Conservation (phyloP, 2,329 filamentous ascomycete species). For the Apiospora sp. region DNA sequence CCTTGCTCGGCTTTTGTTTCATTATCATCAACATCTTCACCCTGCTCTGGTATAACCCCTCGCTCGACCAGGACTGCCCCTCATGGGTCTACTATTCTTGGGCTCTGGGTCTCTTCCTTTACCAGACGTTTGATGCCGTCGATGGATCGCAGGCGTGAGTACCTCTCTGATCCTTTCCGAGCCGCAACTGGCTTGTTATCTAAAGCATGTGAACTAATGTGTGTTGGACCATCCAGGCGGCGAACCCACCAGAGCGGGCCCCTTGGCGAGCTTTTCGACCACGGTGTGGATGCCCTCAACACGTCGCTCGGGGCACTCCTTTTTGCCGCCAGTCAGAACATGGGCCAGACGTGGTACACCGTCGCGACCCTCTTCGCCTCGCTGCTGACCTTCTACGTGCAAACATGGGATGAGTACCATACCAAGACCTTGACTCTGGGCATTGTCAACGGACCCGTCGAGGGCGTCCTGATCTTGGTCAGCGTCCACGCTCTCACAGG, state of each 20-base stretch:
- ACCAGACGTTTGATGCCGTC: constrained; percentile 98
- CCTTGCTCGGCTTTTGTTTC: constrained; percentile 88
- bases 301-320: constrained; percentile 92
- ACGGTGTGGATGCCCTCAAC: constrained; percentile 96
- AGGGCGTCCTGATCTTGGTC: constrained; percentile 88
- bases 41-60: constrained; percentile 95
- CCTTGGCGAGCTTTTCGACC: constrained; percentile 95
- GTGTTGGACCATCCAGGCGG: constrained; percentile 58
- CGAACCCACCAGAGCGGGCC: constrained; percentile 93
- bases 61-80: constrained; percentile 90
- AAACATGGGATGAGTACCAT: constrained; percentile 99
- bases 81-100: constrained; percentile 94
- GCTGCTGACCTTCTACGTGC: constrained; percentile 95
- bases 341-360: constrained; percentile 92
- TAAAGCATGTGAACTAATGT: constrained; percentile 19
- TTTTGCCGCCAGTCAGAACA: constrained; percentile 90
- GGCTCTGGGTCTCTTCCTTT: constrained; percentile 89
- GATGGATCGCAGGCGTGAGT: constrained; percentile 91
- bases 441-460: constrained; percentile 91
- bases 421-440: constrained; percentile 95
- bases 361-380: constrained; percentile 84
- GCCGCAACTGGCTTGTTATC: constrained; percentile 20
- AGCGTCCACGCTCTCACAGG: constrained; percentile 85
- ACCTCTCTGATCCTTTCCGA: neutral
- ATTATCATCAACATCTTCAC: constrained; percentile 90